These are phyloP conservation scores for Psilocybe azurescens DNA, from an alignment of 768 basidiomycete genomes.

Conservation along the genomic window DNA sequence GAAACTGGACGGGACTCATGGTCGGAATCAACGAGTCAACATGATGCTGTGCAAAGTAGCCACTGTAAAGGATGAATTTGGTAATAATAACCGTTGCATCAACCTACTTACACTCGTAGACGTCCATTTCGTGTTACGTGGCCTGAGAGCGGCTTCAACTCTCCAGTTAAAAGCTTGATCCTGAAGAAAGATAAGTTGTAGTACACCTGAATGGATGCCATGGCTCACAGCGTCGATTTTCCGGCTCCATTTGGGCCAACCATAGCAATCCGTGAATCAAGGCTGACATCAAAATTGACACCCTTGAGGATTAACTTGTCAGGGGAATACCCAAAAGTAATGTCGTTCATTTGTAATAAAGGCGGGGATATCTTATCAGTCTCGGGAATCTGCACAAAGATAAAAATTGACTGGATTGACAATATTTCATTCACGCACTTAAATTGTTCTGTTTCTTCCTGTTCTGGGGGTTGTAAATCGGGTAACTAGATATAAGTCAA, in stretches of 20 bases:
- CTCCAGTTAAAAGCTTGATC: constrained; percentile 91
- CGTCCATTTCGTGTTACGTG: constrained; percentile 92
- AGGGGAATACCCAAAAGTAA: constrained; percentile 84
- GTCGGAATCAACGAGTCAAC: constrained; percentile 87
- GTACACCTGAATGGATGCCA: constrained; percentile 7
- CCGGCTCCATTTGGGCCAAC: constrained; percentile 96
- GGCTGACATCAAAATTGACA: constrained; percentile 88
- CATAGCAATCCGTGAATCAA: constrained; percentile 95
- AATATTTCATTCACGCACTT: constrained; percentile 54
- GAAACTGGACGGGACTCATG: constrained; percentile 93
- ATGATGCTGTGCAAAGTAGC: constrained; percentile 95
- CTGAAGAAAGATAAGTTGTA: constrained; percentile 40
- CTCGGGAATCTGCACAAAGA: constrained; percentile 77
- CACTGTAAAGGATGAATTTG: constrained; percentile 47
- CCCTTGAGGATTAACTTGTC: constrained; percentile 79
- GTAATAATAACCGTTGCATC: not conserved
- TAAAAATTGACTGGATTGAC: not conserved
- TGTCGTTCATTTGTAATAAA: constrained; percentile 88
- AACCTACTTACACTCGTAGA: constrained; percentile 72
- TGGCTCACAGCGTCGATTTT: constrained; percentile 87
- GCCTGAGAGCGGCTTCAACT: constrained; percentile 74
- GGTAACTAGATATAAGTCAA: constrained; percentile 63
- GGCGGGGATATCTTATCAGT: constrained; percentile 98
- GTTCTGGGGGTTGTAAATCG: constrained; percentile 90
- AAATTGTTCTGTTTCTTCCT: constrained; percentile 92